Base-by-base conservation (phyloP, 345 rosid genomes). In the Gossypium arboreum region DNA sequence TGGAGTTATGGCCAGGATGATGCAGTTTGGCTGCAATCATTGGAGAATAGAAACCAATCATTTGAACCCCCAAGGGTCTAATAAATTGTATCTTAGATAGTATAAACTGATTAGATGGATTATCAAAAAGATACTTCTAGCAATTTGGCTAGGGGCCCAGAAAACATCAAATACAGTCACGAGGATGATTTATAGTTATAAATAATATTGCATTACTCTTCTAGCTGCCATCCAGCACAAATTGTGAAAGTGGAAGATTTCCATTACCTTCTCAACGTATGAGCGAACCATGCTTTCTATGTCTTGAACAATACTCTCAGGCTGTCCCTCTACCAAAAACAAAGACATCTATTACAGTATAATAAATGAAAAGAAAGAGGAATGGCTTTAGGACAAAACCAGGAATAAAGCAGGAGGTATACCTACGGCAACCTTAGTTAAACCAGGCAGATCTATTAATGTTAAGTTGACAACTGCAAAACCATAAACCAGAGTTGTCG, bases 371-470 rank as follows among this genome's bases (percentile, higher is more conserved):
- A 73, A 12, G 20, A n/a, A 20, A 50, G 22, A 4, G 12, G 17
- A 12, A 60, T 5, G 48, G 12, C 25, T 63, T 20, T 52, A 50
- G 8, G 39, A 50, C 41, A 34, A 34, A 34, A 34, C 41, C 41
- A 34, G 41, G 47, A 20, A 12, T 54, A 24, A 29, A 27, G 16
- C 29, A 9, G 12, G 8, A 24, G 39, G 62, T 88, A 51, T 91
- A 93, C 98, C 99, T 62, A 93, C 84, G 44, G 99, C 99, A 8
- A 95, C 96, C 83, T 95, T 95, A 12, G 99, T 95, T 58, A 95
- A 80, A 74, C 99, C 99, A 41, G 99, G 99, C 72, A 95, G 80
- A 86, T 95, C 99, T 63, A 95, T 68, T 54, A 95, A 86, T 51
- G 99, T 95, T 79, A 95, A 86, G 85, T 95, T 93, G 83, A 95